Base-by-base conservation (phyloP, 768 basidiomycete species). In the Sporobolomyces roseus region DNA sequence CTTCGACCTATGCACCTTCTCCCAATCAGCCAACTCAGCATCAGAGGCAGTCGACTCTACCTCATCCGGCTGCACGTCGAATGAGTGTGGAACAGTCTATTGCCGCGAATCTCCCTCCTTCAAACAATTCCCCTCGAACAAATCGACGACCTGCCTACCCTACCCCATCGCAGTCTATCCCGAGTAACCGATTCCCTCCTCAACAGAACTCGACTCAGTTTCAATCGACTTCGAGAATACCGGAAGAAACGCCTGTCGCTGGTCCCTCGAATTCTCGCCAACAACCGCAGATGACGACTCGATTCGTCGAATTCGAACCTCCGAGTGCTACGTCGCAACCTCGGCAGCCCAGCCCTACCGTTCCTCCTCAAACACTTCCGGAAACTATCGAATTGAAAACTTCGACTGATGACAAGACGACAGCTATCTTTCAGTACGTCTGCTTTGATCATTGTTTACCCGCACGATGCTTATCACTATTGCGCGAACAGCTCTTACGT, bases 401-500 rank as follows among this genome's bases (percentile, higher is more conserved):
- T n/a, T n/a, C n/a, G n/a, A n/a, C n/a, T n/a, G n/a, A n/a, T n/a
- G n/a, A n/a, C n/a, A 33, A 4, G 3, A 10, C 53, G 30, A 54
- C 33, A 9, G 38, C 55, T 16, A 38, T 56, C 35, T 56, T 56
- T 41, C 55, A 56, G 55, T 56, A 27, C 30, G 53, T 54, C 30
- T n/a, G 9, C 38, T 41, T 41, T 17, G 38, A 41, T 17, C 38
- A 41, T n/a, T n/a, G n/a, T n/a, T n/a, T n/a, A n/a, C n/a, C n/a
- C n/a, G n/a, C n/a, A n/a, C n/a, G n/a, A 41, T 9, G 38, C 38
- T 41, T 41, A 9, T 41, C 10, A 9, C 45, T 6, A 46, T 14
- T 14, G 12, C 21, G 45, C n/a, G n/a, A n/a, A 46, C 52, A 71
- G 69, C 56, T 38, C 73, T 7, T 75, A 74, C 61, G 50, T 75